Evolutionary conservation across 371 early-diverging fungal genomes (phyloP), one percentile per base, ranked within the genome.

Genomic region (Lichtheimia ramosa): DNA sequence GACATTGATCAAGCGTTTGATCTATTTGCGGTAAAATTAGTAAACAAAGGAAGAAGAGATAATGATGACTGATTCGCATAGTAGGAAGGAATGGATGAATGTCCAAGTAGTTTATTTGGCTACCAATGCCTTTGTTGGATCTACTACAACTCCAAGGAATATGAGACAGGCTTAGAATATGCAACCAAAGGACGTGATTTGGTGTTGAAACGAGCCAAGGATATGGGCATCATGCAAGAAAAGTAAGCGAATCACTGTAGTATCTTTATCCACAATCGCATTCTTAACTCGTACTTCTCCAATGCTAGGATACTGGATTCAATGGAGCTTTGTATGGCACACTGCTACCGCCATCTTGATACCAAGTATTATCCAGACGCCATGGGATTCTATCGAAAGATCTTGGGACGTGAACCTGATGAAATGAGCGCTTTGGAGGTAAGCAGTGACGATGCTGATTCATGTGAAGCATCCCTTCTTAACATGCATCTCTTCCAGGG

Each of bases 241-340:
- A 79, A 71, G 84, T 80, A 74, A 57, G 43, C 12, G 18, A 34
- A 48, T 8, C 25, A 27, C 34, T 8, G 3, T 12, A 28, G 34
- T 28, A n/a, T n/a, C 27, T 16, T 13, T 5, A 28, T 43, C 3
- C 14, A 39, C 18, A 10, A 5, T 13, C 20, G 18, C 15, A 58
- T n/a, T 21, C n/a, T 25, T 55, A 14, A 41, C 14, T 48, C 25
- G 51, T 34, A 8, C 50, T 34, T 16, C 3, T 21, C 23, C 2
- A 48, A 12, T 25, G 4, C 3, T 61, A 86, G 85, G n/a, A 71
- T 82, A 52, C 60, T 74, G 18, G 63, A 70, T 7, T 89, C 88
- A 0, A 73, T 86, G 58, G 85, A 87, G 42, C 58, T 87, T 21
- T 81, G 81, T 59, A 77, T 88, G 70, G 92, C 89, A 1, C 73